Evolutionary conservation across 148 eudicot species (phyloP).

Genomic region (Nepenthes gracilis): DNA sequence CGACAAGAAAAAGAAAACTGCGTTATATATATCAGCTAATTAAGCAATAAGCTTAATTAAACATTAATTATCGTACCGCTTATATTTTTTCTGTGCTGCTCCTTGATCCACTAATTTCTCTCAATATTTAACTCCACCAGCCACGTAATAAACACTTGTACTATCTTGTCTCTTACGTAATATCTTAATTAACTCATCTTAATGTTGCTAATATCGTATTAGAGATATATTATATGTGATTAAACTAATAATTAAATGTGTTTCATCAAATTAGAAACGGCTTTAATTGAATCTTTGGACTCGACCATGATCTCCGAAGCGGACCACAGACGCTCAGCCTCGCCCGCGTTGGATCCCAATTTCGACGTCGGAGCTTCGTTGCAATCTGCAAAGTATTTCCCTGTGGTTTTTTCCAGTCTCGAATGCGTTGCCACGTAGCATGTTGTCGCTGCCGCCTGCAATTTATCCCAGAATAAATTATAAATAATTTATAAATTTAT

Average conservation of each 20-base stretch:
- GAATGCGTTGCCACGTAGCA: slow-evolving; percentile 74
- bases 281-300: not conserved
- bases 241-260: too few relatives aligned
- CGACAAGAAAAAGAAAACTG: too few relatives aligned
- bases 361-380: slow-evolving; percentile 62
- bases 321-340: slow-evolving; percentile 56
- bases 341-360: slow-evolving; percentile 34
- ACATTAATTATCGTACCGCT: too few relatives aligned
- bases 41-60: too few relatives aligned
- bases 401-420: slow-evolving; percentile 28
- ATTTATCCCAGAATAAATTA: not conserved
- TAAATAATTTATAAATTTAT: not conserved
- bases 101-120: too few relatives aligned
- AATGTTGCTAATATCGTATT: too few relatives aligned
- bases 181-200: too few relatives aligned
- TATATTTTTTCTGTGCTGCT: too few relatives aligned
- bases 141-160: too few relatives aligned
- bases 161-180: too few relatives aligned
- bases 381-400: slow-evolving; percentile 72
- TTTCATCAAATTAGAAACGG: not conserved
- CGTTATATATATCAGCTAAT: too few relatives aligned
- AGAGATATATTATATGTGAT: not conserved
- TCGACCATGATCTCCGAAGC: slow-evolving; percentile 51
- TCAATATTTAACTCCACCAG: too few relatives aligned
- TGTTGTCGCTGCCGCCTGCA: slow-evolving; percentile 80